phyloP scores from a whole-genome alignment of 306 rosid species.

The Cucurbita moschata region DNA sequence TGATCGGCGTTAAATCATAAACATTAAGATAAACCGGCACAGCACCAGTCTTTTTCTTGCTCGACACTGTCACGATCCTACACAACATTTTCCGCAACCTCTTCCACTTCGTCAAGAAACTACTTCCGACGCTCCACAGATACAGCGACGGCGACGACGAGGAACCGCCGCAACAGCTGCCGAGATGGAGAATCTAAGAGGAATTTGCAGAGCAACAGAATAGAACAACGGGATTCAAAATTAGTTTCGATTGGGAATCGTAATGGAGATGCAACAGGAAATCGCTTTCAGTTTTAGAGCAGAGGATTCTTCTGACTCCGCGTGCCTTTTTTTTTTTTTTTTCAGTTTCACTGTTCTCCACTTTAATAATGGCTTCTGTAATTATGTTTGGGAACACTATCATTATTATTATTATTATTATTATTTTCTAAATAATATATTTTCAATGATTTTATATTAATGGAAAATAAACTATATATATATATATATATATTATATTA shows the following conservation, averaged over 20 bases:
- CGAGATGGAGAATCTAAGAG: neutral
- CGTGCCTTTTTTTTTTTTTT: neutral
- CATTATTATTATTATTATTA: neutral
- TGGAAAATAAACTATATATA: neutral
- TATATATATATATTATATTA: neutral
- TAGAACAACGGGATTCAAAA: neutral
- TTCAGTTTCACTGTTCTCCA: neutral
- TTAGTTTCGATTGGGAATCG: neutral
- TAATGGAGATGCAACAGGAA: neutral
- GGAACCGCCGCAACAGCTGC: neutral
- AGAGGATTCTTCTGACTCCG: neutral
- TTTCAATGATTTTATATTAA: neutral
- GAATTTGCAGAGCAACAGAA: neutral
- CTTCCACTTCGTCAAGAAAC: neutral
- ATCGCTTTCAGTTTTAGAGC: neutral
- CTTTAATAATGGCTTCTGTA: neutral
- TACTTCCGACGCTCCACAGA: neutral
- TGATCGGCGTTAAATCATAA: conserved; percentile 78
- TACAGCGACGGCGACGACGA: neutral
- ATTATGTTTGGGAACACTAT: neutral
- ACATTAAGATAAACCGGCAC: conserved; percentile 75
- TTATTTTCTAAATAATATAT: neutral
- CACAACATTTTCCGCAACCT: conserved; percentile 33
- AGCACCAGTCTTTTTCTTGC: conserved; percentile 54
- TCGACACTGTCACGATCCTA: conserved; percentile 29